Evolutionary conservation across 2,329 filamentous ascomycete species (phyloP), one percentile per base, ranked within the genome.

Genomic region (Aspergillus sp.): DNA sequence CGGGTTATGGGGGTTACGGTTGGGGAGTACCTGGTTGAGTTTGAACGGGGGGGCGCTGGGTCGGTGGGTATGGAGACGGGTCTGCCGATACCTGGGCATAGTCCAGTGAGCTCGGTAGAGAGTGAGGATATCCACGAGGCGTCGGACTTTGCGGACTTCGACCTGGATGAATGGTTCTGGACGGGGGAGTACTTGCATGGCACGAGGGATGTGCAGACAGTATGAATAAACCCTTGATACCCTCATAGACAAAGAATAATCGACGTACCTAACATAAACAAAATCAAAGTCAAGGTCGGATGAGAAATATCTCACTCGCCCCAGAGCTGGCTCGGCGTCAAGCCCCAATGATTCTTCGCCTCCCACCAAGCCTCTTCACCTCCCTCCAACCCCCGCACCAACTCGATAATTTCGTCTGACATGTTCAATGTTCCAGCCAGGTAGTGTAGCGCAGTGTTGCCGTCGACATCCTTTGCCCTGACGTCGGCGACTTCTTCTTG

Each of bases 1-100:
- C 81, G 81, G 68, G 80, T 79, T 48, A 81, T 80, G 17, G 84
- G 85, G 7, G 60, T 82, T 47, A 87, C 85, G 25, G 76, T 79
- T 15, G 76, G 74, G 48, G 75, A 75, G 63, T 81, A 78, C 17
- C 45, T 62, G 23, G 23, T 7, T 25, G 60, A 59, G 49, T 62
- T 62, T 55, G 17, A 57, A 54, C 56, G 17, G 46, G 30, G 4
- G 13, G 34, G 34, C 4, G 2, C 13, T 41, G 22, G 15, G 15
- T 4, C 22, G 15, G 2, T 28, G 5, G 30, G 15, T 25, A n/a
- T n/a, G 28, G 30, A 13, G 47, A 50, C 23, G 23, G 7, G 4
- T 8, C 3, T 11, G 48, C 5, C 2, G 49, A 23, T 19, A 15
- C 15, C 4, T 2, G 28, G 22, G 28, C 13, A 25, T 11, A 17